phyloP scores from a whole-genome alignment of 164 flowering plant genomes.

The Berberis vulgaris region DNA sequence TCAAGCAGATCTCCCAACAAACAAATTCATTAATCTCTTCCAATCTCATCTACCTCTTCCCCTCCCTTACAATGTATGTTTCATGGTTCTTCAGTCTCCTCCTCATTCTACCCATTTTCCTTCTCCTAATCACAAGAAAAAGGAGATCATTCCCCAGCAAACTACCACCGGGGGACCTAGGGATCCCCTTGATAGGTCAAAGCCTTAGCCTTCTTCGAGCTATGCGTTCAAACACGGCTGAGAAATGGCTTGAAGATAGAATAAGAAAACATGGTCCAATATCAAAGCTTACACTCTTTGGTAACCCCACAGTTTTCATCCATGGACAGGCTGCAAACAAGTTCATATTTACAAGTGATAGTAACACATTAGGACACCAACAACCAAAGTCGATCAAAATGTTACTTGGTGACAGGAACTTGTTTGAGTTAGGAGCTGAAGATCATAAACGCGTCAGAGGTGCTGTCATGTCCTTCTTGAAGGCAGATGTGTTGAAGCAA shows the following conservation, averaged over 20 bases:
- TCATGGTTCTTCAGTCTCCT: background rate
- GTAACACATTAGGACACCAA: background rate
- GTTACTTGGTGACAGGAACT: conserved; percentile 17
- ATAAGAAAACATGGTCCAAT: conserved; percentile 27
- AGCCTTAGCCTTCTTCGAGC: conserved; percentile 16
- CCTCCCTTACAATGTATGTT: background rate
- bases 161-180: background rate
- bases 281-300: conserved; percentile 33
- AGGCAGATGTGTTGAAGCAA: conserved; percentile 20
- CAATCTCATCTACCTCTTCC: background rate
- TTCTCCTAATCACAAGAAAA: background rate
- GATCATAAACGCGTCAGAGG: conserved; percentile 23
- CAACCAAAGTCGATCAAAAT: background rate
- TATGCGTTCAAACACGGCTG: conserved; percentile 28
- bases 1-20: background rate
- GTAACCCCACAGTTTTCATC: conserved; percentile 28
- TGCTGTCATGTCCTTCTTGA: conserved; percentile 16
- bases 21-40: background rate
- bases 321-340: conserved; percentile 34
- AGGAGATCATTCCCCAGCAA: background rate
- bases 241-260: conserved; percentile 29
- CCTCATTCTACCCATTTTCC: background rate
- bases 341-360: conserved; percentile 18
- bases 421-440: conserved; percentile 21
- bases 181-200: conserved; percentile 3